These are phyloP conservation scores for Berkeleyomyces rouxiae DNA, from an alignment of 2,329 filamentous ascomycete species.

Conservation along the genomic window DNA sequence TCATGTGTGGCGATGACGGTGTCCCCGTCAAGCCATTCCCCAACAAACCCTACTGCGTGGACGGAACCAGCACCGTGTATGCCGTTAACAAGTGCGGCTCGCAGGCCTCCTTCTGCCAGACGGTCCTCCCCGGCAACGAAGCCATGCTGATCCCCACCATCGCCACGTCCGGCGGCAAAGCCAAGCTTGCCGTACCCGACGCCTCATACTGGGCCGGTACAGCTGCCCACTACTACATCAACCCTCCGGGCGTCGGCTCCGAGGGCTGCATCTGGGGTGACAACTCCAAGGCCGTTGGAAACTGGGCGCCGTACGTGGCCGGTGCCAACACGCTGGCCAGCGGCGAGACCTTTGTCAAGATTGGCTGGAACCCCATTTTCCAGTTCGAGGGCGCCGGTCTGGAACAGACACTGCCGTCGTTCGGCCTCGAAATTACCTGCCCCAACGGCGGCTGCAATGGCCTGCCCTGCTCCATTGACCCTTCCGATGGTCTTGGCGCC, in stretches of 20 bases:
- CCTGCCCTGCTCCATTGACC: slow-evolving; percentile 57
- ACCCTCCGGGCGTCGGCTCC: slow-evolving; percentile 48
- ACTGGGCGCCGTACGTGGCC: slow-evolving; percentile 63
- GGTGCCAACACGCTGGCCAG: slow-evolving; percentile 51
- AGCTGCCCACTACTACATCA: slow-evolving; percentile 68
- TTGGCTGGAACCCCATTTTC: slow-evolving; percentile 66
- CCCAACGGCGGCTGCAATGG: slow-evolving; percentile 49
- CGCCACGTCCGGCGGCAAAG: slow-evolving; percentile 35
- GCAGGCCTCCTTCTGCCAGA: slow-evolving; percentile 59
- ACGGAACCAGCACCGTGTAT: slow-evolving; percentile 47
- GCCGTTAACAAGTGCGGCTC: slow-evolving; percentile 49
- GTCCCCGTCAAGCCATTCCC: slow-evolving; percentile 53
- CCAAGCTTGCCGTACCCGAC: slow-evolving; percentile 49
- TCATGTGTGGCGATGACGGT: slow-evolving; percentile 53
- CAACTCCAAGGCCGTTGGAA: slow-evolving; percentile 44
- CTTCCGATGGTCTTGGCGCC: slow-evolving; percentile 36
- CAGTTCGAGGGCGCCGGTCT: slow-evolving; percentile 43
- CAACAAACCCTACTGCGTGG: slow-evolving; percentile 49
- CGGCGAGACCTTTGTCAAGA: slow-evolving; percentile 56
- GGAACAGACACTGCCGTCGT: slow-evolving; percentile 41
- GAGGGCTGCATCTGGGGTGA: slow-evolving; percentile 60
- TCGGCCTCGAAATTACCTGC: slow-evolving; percentile 55
- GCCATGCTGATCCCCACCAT: slow-evolving; percentile 70
- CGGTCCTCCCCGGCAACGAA: slow-evolving; percentile 62
- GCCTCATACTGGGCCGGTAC: slow-evolving; percentile 54